A percentile compares a stretch with the other conserved stretches of the same genome.
phyloP scores from a whole-genome alignment of 352 stramenopile genomes.

The Pythium vanterpoolii region DNA sequence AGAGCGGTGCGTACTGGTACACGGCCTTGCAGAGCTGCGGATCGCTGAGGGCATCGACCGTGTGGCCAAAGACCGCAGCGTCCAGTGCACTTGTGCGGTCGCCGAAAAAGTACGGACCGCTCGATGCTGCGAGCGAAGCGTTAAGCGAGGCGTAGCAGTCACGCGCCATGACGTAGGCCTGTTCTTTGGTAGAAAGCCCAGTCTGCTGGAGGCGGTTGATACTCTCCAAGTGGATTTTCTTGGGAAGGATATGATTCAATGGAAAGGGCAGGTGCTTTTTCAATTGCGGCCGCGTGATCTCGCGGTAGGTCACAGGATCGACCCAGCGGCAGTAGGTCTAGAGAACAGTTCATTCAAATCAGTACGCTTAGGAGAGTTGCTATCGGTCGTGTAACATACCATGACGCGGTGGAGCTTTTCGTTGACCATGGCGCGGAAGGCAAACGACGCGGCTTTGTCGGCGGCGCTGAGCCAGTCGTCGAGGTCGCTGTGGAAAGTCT shows the following conservation, averaged over 20 bases:
- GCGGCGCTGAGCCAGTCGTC: slow-evolving; percentile 60
- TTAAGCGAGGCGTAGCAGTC: slow-evolving; percentile 86
- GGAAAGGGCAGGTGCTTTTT: slow-evolving; percentile 83
- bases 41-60: slow-evolving; percentile 77
- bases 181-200: slow-evolving; percentile 69
- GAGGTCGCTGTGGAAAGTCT: slow-evolving; percentile 86
- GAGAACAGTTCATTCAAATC: background rate
- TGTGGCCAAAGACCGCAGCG: slow-evolving; percentile 78
- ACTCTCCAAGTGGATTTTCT: slow-evolving; percentile 78
- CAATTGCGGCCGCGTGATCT: slow-evolving; percentile 79
- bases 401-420: slow-evolving; percentile 83
- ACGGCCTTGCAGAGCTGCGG: slow-evolving; percentile 64
- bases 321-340: slow-evolving; percentile 83
- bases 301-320: slow-evolving; percentile 77
- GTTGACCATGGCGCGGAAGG: slow-evolving; percentile 77
- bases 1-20: slow-evolving; percentile 67
- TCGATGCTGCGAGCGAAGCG: slow-evolving; percentile 61
- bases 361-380: background rate
- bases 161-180: slow-evolving; percentile 77
- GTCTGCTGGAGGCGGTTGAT: slow-evolving; percentile 53
- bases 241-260: slow-evolving; percentile 77
- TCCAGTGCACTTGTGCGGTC: slow-evolving; percentile 64
- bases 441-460: slow-evolving; percentile 80
- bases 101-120: slow-evolving; percentile 70
- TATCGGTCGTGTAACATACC: slow-evolving; percentile 8